Percentiles rank a stretch among this genome's conserved stretches.
These are phyloP conservation scores for Talaromyces albobiverticillius DNA, from an alignment of 2,329 filamentous ascomycete genomes.

Conservation along the genomic window DNA sequence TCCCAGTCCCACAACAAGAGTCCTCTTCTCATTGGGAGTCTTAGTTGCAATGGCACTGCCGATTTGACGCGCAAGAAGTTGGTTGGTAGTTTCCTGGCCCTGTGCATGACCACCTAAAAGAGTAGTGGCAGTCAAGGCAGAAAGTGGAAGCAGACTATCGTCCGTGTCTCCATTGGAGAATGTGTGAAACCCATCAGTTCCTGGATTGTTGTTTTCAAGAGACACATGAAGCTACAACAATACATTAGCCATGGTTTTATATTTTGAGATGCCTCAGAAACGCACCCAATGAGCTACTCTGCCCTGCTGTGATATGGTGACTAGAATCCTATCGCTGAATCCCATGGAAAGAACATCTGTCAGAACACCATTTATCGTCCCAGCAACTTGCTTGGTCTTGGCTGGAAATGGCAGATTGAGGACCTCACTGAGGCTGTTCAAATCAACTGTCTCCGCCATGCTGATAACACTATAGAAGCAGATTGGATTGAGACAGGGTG, in stretches of 20 bases:
- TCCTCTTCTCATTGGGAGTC: slow-evolving; percentile 60
- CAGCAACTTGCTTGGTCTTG: slow-evolving; percentile 56
- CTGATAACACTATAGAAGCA: neutral
- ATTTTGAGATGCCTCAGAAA: slow-evolving; percentile 8
- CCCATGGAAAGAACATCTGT: slow-evolving; percentile 71
- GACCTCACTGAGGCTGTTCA: slow-evolving; percentile 38
- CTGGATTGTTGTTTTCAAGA: slow-evolving; percentile 33
- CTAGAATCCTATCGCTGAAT: slow-evolving; percentile 86
- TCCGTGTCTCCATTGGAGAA: slow-evolving; percentile 41
- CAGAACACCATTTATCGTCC: slow-evolving; percentile 62
- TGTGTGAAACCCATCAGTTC: slow-evolving; percentile 36
- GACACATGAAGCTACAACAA: slow-evolving; percentile 29
- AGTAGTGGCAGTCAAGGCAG: slow-evolving; percentile 80
- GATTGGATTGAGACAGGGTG: neutral
- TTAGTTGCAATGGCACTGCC: slow-evolving; percentile 73
- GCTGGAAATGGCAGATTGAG: slow-evolving; percentile 64
- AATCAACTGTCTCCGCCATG: slow-evolving; percentile 27
- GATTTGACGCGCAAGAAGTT: slow-evolving; percentile 86
- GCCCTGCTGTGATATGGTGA: slow-evolving; percentile 84
- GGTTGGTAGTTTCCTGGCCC: slow-evolving; percentile 77
- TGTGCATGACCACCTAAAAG: slow-evolving; percentile 79
- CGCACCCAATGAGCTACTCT: slow-evolving; percentile 87
- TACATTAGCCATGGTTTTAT: slow-evolving; percentile 1
- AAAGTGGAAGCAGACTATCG: slow-evolving; percentile 67
- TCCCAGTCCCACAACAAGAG: slow-evolving; percentile 59